These are phyloP conservation scores for Centrapalus pauciflorus DNA, from an alignment of 129 eudicot genomes.

Conservation along the genomic window DNA sequence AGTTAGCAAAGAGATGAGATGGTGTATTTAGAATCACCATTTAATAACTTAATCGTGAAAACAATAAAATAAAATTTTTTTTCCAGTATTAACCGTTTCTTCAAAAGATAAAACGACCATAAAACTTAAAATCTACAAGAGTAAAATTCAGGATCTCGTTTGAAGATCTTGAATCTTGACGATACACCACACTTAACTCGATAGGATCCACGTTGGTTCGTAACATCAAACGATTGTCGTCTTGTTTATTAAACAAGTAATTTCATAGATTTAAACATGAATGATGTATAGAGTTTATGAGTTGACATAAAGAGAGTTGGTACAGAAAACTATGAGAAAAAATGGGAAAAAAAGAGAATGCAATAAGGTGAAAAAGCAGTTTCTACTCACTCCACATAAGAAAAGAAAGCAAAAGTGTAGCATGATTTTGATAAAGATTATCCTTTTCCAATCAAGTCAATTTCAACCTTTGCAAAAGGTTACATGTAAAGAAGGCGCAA, in stretches of 20 bases:
- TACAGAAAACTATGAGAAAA: constrained; percentile 14
- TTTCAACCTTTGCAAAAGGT: not conserved
- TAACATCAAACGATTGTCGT: too few species aligned
- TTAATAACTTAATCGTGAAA: too few species aligned
- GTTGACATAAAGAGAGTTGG: constrained; percentile 9
- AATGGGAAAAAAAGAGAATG: not conserved
- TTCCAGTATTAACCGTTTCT: too few species aligned
- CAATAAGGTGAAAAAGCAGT: too few species aligned
- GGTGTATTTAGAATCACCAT: too few species aligned
- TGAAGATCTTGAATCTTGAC: too few species aligned
- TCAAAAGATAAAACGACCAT: not conserved
- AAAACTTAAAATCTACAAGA: not conserved
- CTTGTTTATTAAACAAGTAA: not conserved
- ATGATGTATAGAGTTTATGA: not conserved
- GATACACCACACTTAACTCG: too few species aligned
- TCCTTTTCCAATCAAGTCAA: constrained; percentile 9
- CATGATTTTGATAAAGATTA: constrained; percentile 2
- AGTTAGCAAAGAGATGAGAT: too few species aligned
- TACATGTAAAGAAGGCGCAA: not conserved
- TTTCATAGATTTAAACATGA: too few species aligned
- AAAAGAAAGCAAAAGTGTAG: constrained; percentile 13
- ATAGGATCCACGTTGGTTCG: not conserved
- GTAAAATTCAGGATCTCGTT: not conserved
- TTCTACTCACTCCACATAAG: too few species aligned
- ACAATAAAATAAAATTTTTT: too few species aligned